Percentiles rank a stretch among this genome's conserved stretches.
Evolutionary conservation across 2,329 filamentous ascomycete genomes (phyloP).

Genomic region (Claviceps digitariae): DNA sequence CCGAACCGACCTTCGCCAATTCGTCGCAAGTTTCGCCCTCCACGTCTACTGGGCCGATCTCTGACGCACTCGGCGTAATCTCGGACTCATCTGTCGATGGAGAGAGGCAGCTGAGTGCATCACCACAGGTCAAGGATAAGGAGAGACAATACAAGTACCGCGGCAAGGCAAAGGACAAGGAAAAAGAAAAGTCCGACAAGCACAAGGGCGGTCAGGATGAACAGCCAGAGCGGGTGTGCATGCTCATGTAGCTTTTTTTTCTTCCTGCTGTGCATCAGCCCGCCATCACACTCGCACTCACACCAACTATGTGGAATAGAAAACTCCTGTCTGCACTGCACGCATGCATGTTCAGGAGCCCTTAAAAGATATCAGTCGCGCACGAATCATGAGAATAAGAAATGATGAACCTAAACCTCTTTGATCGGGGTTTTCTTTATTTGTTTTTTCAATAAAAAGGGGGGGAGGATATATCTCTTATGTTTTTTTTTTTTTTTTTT

Average conservation of each 20-base stretch:
- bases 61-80: constrained; percentile 10
- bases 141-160: constrained; percentile 18
- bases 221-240: constrained; percentile 34
- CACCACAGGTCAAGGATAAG: constrained; percentile 13
- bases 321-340: neutral
- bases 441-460: too few species aligned
- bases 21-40: constrained; percentile 13
- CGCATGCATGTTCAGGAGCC: neutral
- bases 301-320: neutral
- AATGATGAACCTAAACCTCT: neutral
- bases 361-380: neutral
- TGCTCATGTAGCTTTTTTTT: constrained; percentile 26
- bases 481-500: neutral
- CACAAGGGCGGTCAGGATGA: constrained; percentile 17
- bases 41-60: constrained; percentile 13
- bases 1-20: constrained; percentile 10
- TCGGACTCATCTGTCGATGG: constrained; percentile 12
- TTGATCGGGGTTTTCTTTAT: neutral
- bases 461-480: too few species aligned
- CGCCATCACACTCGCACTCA: neutral
- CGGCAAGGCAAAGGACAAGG: constrained; percentile 23
- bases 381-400: neutral
- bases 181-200: constrained; percentile 24
- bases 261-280: neutral
- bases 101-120: constrained; percentile 6